Base-by-base conservation (phyloP, 2,329 filamentous ascomycete species). In the Thielaviopsis musarum region DNA sequence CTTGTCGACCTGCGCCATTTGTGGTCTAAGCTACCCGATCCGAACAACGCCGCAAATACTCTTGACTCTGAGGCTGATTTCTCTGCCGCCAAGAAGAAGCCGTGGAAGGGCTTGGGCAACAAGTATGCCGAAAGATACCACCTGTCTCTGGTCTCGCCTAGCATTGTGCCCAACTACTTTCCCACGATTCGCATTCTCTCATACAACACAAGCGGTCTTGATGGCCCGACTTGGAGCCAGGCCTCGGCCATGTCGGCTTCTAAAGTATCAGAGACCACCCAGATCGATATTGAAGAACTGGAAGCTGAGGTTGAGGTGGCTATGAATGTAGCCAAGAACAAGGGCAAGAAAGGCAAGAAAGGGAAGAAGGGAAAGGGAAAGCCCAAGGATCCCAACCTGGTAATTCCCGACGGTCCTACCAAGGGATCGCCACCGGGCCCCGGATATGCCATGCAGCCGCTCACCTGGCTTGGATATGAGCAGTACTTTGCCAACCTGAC, bases 401-500 rank as follows among this genome's bases (percentile, higher is more conserved):
- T 76, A 52, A 70, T 88, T 13, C 93, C 93, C 0, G 71, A 81
- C 0, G 81, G 84, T 1, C 93, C 93, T 1, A 81, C 87, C 0
- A 83, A 85, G 65, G 79, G 79, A 1, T 72, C 85, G 7, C 81
- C 82, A 5, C 91, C 91, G 0, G 93, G 93, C 0, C 93, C 93
- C 0, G 93, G 88, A 7, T 97, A 98, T 71, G 89, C 84, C 21
- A 83, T 86, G 7, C 93, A 98, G 68, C 75, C 88, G 0, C 75
- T 97, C 45, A 87, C 88, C 0, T 75, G 91, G 63, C 77, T 85
- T 2, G 83, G 88, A 5, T 96, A 89, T 70, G 89, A 83, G 3
- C 93, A 98, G 67, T 96, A 94, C 70, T 96, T 83, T 70, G 90
- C 91, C 62, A 98, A 98, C 69, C 74, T 98, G n/a, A 97, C 91